A percentile compares a stretch with the other conserved stretches of the same genome.
phyloP scores from a whole-genome alignment of 257 asterid species.

The Lycium ferocissimum region DNA sequence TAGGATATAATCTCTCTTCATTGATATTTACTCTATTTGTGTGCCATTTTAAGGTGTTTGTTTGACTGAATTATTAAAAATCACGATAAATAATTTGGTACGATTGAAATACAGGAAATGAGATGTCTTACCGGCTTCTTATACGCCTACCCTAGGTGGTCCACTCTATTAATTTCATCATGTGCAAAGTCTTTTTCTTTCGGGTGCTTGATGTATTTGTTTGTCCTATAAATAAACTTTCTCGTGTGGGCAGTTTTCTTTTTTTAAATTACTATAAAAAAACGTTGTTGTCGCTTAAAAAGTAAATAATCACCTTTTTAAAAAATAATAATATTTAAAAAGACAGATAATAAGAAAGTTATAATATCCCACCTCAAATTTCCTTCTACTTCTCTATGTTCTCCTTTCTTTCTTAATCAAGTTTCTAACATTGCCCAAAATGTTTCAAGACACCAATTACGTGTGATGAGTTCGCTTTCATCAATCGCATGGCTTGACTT shows the following conservation, averaged over 20 bases:
- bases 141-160: neutral
- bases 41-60: too few species aligned
- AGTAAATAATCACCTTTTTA: neutral
- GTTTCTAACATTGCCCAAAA: neutral
- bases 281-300: neutral
- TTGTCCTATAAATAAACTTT: neutral
- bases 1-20: too few species aligned
- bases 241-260: neutral
- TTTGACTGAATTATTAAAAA: too few species aligned
- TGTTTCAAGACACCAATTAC: neutral
- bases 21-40: too few species aligned
- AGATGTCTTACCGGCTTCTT: too few species aligned
- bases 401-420: neutral
- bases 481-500: neutral
- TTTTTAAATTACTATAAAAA: too few species aligned
- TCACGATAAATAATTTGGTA: too few species aligned
- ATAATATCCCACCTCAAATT: neutral
- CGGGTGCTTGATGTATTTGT: neutral
- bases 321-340: too few species aligned
- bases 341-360: neutral
- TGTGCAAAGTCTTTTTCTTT: neutral
- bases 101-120: too few species aligned
- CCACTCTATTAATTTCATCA: neutral
- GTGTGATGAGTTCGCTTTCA: neutral
- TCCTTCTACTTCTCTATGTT: neutral